Evolutionary conservation across 2,329 filamentous ascomycete genomes (phyloP).

Genomic region (Trichocomaceae sp.): DNA sequence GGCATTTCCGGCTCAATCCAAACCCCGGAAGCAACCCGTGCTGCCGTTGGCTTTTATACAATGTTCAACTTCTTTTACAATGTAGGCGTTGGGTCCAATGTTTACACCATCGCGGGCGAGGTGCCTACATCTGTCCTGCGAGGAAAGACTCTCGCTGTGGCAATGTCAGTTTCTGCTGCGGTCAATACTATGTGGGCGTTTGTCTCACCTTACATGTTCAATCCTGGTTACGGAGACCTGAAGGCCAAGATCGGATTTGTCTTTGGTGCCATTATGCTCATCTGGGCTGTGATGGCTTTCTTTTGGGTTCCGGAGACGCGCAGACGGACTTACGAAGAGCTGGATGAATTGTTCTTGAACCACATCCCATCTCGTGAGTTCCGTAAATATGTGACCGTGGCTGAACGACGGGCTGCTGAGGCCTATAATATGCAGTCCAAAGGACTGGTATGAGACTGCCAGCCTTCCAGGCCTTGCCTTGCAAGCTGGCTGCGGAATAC

Average conservation of each 20-base stretch:
- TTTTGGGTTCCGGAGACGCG: not conserved
- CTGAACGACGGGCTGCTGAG: not conserved
- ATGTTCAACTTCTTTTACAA: not conserved
- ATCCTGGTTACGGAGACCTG: constrained; percentile 19
- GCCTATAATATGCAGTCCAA: not conserved
- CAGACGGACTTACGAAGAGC: not conserved
- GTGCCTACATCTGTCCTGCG: not conserved
- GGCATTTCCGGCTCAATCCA: not conserved
- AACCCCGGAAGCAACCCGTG: not conserved
- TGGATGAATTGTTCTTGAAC: not conserved
- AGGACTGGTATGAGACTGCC: no score
- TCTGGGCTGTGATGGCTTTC: not conserved
- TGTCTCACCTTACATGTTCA: constrained; percentile 15
- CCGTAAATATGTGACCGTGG: not conserved
- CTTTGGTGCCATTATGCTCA: constrained; percentile 2
- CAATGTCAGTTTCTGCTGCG: not conserved
- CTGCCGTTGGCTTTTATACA: not conserved
- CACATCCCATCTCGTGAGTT: not conserved
- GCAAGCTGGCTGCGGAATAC: no score
- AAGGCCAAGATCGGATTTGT: constrained; percentile 20
- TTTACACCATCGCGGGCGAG: not conserved
- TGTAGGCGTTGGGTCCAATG: not conserved
- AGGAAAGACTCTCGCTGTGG: not conserved
- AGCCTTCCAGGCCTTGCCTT: no score
- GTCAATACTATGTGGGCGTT: constrained; percentile 13